phyloP scores from a whole-genome alignment of 73 alveolate genomes.

The Symbiodinium pilosum region DNA sequence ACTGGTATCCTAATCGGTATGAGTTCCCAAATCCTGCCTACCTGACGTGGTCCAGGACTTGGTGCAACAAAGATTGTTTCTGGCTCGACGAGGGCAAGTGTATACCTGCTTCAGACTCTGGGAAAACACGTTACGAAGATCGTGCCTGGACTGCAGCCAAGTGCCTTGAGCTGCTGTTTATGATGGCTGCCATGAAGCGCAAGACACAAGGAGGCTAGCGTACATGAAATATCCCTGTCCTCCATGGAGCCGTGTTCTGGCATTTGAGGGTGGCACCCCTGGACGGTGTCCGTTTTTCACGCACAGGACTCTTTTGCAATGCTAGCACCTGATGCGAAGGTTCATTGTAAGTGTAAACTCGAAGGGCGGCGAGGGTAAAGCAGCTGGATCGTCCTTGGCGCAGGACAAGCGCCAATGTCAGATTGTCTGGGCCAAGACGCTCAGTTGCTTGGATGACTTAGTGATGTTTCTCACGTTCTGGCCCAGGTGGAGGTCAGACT shows the following conservation, averaged over 20 bases:
- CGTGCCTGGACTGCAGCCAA: slow-evolving; percentile 25
- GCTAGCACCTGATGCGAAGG: too few relatives aligned
- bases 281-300: not conserved
- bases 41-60: not conserved
- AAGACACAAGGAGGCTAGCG: too few relatives aligned
- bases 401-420: slow-evolving; percentile 74
- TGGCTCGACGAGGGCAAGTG: slow-evolving; percentile 66
- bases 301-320: not conserved
- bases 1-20: too few relatives aligned
- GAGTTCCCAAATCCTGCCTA: too few relatives aligned
- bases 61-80: slow-evolving; percentile 57
- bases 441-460: slow-evolving; percentile 8
- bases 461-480: not conserved
- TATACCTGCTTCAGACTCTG: not conserved
- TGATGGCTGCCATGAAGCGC: too few relatives aligned
- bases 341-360: not conserved
- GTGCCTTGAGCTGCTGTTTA: not conserved
- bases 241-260: not conserved
- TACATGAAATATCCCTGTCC: too few relatives aligned
- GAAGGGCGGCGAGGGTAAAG: not conserved
- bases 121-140: slow-evolving; percentile 16
- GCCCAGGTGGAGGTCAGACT: not conserved
- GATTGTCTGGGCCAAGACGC: slow-evolving; percentile 49
- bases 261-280: not conserved
- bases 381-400: not conserved